phyloP scores from a whole-genome alignment of 805 yeast genomes.

The Metschnikowia proteae region DNA sequence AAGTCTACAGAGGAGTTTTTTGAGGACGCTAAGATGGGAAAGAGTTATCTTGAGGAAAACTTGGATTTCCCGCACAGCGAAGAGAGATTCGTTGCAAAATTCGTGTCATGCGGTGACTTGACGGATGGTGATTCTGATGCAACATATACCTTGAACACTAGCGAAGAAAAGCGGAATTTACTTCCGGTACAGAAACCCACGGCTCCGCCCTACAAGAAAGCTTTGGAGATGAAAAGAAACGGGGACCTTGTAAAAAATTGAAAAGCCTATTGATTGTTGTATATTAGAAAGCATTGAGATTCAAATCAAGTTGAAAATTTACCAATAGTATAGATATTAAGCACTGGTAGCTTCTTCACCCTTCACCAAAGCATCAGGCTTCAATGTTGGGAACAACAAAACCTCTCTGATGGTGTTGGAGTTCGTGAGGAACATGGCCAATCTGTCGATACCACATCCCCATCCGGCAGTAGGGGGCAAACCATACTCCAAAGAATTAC shows the following conservation, averaged over 20 bases:
- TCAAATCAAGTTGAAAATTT: neutral
- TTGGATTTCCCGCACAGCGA: slow-evolving; percentile 49
- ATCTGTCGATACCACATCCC: slow-evolving; percentile 99
- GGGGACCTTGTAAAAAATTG: slow-evolving; percentile 42
- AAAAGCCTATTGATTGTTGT: neutral
- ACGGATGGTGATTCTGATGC: slow-evolving; percentile 92
- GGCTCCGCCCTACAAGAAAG: slow-evolving; percentile 94
- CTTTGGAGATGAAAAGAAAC: slow-evolving; percentile 78
- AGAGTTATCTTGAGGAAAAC: slow-evolving; percentile 45
- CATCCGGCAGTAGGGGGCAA: slow-evolving; percentile 99
- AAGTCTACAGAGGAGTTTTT: slow-evolving; percentile 80
- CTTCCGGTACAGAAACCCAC: slow-evolving; percentile 96
- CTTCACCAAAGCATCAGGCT: slow-evolving; percentile 66
- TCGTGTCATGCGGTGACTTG: slow-evolving; percentile 92
- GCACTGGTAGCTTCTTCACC: slow-evolving; percentile 28
- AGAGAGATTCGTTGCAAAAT: slow-evolving; percentile 80
- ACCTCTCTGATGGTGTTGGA: slow-evolving; percentile 97
- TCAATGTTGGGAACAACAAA: slow-evolving; percentile 95
- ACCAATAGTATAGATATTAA: neutral
- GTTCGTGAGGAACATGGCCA: slow-evolving; percentile 96
- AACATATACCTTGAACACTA: slow-evolving; percentile 61
- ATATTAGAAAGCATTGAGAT: neutral
- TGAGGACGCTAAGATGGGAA: slow-evolving; percentile 57
- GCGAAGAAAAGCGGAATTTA: slow-evolving; percentile 45
- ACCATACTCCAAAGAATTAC: slow-evolving; percentile 97